Base-by-base conservation (phyloP, 2,329 filamentous ascomycete species). In the Pleoardoris graminearum region DNA sequence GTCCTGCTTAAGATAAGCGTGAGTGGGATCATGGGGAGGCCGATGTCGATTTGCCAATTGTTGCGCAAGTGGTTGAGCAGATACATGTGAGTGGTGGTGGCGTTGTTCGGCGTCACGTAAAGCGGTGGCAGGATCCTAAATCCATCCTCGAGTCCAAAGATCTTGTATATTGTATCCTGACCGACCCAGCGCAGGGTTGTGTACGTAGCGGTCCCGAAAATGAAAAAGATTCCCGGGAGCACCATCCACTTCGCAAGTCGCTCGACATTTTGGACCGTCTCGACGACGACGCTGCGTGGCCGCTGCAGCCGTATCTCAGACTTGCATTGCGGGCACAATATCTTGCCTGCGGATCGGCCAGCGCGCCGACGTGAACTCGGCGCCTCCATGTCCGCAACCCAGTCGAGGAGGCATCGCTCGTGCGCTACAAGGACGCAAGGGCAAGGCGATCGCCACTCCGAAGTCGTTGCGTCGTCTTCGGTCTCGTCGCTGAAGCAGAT, bases 271-370 rank as follows among this genome's bases (percentile, higher is more conserved):
- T 88, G 83, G 55, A 86, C 82, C 0, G 86, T 65, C 48, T 87
- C 83, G 23, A 97, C 85, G 19, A 94, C 74, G 19, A 84, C 77
- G 66, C 92, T 91, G 65, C 82, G 84, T 12, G 89, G 89, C 43
- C 92, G 86, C 45, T 87, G 83, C 23, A 97, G 79, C 47, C 83
- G 78, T 64, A 97, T 96, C 60, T 85, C 82, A 1, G 85, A 82
- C 71, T 96, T 94, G 81, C 94, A 99, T 57, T 96, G 89, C 2
- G 93, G 93, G 69, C 94, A 99, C 48, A 84, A 78, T 58, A 97
- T 85, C 55, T 86, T 85, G 49, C 85, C 84, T 23, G 69, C 55
- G 14, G 59, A 70, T 21, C 67, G 66, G 17, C 70, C 79, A 71
- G 68, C 82, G 60, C 77, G 73, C 59, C 77, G 75, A 55, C 77